A percentile compares a stretch with the other conserved stretches of the same genome.
phyloP scores from a whole-genome alignment of 371 early-diverging fungal species.

The Rhizopus microsporus region DNA sequence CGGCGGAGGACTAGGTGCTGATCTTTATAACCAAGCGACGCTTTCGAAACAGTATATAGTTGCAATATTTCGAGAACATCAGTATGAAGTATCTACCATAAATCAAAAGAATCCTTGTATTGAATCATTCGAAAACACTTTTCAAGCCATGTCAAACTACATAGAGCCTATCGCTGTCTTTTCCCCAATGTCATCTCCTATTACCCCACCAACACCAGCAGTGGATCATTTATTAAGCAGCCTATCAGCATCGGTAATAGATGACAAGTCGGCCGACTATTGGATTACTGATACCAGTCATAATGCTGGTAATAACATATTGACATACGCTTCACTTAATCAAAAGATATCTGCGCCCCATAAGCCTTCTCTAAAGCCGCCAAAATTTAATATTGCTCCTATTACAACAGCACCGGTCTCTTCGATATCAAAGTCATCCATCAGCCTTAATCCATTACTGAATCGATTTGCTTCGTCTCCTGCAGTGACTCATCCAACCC shows the following conservation, averaged over 20 bases:
- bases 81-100: constrained; percentile 16
- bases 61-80: constrained; percentile 22
- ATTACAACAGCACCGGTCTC: constrained; percentile 23
- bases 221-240: background rate
- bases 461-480: constrained; percentile 16
- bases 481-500: constrained; percentile 41
- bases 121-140: background rate
- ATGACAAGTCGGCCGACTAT: constrained; percentile 1
- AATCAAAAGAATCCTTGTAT: background rate
- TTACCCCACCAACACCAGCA: constrained; percentile 18
- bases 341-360: background rate
- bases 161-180: constrained; percentile 14
- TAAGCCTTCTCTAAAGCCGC: background rate
- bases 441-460: constrained; percentile 23
- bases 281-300: background rate
- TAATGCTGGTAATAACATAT: background rate
- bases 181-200: constrained; percentile 17
- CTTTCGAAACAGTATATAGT: constrained; percentile 42
- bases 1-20: constrained; percentile 63
- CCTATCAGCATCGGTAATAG: background rate
- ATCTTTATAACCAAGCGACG: constrained; percentile 36
- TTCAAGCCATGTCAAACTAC: background rate
- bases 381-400: constrained; percentile 37
- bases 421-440: constrained; percentile 1
- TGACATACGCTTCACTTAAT: constrained; percentile 1